phyloP scores from a whole-genome alignment of 768 basidiomycete species.

The Naganishia friedmannii region DNA sequence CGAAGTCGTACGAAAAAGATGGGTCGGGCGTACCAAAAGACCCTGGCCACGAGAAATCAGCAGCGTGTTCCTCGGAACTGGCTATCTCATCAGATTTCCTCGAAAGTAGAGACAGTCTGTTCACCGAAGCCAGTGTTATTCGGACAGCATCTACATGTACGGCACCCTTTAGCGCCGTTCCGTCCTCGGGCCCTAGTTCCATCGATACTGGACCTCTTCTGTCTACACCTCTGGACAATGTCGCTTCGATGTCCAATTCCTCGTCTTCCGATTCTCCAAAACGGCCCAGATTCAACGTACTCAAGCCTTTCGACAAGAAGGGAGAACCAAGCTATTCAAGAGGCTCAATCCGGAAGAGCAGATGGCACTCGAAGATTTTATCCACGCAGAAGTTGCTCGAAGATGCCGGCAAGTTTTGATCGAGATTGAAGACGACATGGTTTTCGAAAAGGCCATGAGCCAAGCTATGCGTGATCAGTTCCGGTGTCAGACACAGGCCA shows the following conservation, averaged over 20 bases:
- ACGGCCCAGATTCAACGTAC: background rate
- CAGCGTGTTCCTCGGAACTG: background rate
- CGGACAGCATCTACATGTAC: conserved; percentile 4
- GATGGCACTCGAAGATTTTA: background rate
- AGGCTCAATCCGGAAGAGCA: background rate
- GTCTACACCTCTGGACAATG: background rate
- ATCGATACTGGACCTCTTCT: background rate
- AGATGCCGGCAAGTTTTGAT: conserved; percentile 28
- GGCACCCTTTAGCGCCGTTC: background rate
- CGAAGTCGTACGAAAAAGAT: background rate
- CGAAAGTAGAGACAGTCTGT: background rate
- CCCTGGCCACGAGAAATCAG: background rate
- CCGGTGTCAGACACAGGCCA: background rate
- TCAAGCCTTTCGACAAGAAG: background rate
- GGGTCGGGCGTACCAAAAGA: too few species aligned
- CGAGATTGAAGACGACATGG: conserved; percentile 30
- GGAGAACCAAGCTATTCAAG: background rate
- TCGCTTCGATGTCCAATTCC: background rate
- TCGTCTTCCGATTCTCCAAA: background rate
- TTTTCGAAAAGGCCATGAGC: conserved; percentile 23
- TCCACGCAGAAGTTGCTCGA: conserved; percentile 13
- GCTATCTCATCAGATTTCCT: background rate
- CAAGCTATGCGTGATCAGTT: conserved; percentile 19
- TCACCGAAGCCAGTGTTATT: background rate
- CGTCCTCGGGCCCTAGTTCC: background rate